Evolutionary conservation across 495 filamentous ascomycete species (phyloP), one percentile per base, ranked within the genome.

Genomic region (Sordaria brevicollis): DNA sequence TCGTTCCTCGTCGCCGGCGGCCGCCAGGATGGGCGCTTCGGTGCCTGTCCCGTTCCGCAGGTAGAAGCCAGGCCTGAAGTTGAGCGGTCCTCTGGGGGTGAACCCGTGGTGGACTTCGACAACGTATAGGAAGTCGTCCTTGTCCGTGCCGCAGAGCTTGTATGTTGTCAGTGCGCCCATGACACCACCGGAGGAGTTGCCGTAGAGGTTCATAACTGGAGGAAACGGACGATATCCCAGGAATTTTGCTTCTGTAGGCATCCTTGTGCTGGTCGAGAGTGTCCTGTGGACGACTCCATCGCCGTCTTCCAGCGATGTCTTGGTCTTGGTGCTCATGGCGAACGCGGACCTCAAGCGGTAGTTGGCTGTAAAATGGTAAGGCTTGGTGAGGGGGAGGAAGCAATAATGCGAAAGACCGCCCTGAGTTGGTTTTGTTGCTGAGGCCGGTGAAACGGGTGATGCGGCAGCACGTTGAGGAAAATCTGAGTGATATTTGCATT

Each of bases 171-270:
- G 29, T 2, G 49, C 54, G 33, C n/a, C 29, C 2, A 68, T 29
- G 36, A 67, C 31, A 8, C 68, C 68, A 49, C n/a, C n/a, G 5
- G 36, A 65, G 65, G 31, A 65, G 17, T 70, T 72, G 35, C 35
- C 29, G 68, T 72, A 67, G n/a, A 70, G 43, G 29, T 72, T 72
- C 34, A 72, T 70, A 41, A 72, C 19, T 1, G 71, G 31, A 5
- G 68, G 68, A 21, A 72, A 72, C 11, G 71, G 43, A 35, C 67
- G 68, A 21, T 72, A 69, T 35, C 71, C 67, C n/a, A 8, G 3
- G n/a, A 71, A 69, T 7, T 25, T 62, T 5, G 67, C 62, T 4
- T 15, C 33, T 36, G 37, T 6, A 33, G 67, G 37, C 17, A 41
- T 36, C 10, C 25, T 39, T 15, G 62, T 66, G 1, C 3, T 33